These are phyloP conservation scores for Colletotrichum siamense DNA, from an alignment of 2,329 filamentous ascomycete genomes.

Conservation along the genomic window DNA sequence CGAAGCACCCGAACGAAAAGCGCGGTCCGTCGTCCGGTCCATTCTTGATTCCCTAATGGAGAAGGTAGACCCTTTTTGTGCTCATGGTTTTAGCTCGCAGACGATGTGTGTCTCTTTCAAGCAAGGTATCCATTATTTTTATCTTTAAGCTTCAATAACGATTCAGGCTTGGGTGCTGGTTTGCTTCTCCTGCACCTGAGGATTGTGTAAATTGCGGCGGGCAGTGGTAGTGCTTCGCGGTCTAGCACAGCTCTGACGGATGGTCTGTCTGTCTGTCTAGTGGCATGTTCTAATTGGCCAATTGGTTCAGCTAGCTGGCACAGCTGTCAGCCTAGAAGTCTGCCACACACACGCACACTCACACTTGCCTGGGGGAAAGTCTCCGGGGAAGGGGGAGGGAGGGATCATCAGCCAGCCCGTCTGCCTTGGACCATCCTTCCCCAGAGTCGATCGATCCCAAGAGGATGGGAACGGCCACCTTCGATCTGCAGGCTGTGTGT, in stretches of 20 bases:
- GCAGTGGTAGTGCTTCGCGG: neutral
- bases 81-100: neutral
- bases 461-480: neutral
- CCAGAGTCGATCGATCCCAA: neutral
- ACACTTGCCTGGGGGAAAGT: neutral
- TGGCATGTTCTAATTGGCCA: neutral
- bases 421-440: neutral
- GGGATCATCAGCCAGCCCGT: neutral
- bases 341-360: neutral
- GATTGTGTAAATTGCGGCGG: neutral
- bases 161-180: neutral
- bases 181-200: neutral
- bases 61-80: neutral
- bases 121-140: neutral
- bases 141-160: neutral
- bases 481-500: neutral
- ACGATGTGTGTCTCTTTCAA: neutral
- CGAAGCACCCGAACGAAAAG: neutral
- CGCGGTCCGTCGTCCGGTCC: neutral
- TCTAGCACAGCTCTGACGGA: neutral
- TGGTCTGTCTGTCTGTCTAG: neutral
- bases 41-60: neutral
- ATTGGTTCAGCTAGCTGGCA: neutral
- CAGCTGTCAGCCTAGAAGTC: neutral
- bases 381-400: neutral